Base-by-base conservation (phyloP, 805 yeast genomes). In the Jamesozyma lodderae region DNA sequence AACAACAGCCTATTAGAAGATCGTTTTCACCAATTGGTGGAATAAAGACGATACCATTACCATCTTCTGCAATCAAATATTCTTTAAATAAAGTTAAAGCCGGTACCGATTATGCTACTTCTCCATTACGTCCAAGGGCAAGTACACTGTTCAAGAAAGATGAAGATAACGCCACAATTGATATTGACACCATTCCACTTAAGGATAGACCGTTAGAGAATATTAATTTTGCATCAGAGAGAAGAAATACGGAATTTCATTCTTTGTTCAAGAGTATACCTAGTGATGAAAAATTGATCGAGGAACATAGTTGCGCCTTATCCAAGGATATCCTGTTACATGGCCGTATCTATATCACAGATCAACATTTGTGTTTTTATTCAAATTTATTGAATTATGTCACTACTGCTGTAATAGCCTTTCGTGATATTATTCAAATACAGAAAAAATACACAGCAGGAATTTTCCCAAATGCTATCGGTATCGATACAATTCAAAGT, bases 311-410 rank as follows among this genome's bases (percentile, higher is more conserved):
- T 15, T 79, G 87, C 61, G 87, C 87, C 0, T 63, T 72, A 22
- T 75, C 78, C 15, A 68, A 72, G 37, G 87, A 81, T 47, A 76
- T 81, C 28, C 58, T 81, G 23, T 66, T 78, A 14, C 88, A 81
- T 44, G 88, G 88, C 14, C 68, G 73, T 43, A 51, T 81, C 52
- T 80, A 74, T 54, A 57, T 81, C 6, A 68, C 77, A 30, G 75
- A 74, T 40, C 63, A 66, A 38, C 69, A 68, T 48, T 56, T 81
- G 14, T 70, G 79, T 47, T 81, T 81, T 58, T 75, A 77, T 45
- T 76, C 85, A 1, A 79, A 77, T 46, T 70, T 81, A 33, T 63
- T 80, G 40, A 86, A 86, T 0, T 71, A 79, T 69, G 77, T 75
- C 1, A 79, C 84, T 1, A 72, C 72, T 42, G 52, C 78, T 15